Conservation (phyloP, 176 grass and related monocot genomes). For the Ensete ventricosum region DNA sequence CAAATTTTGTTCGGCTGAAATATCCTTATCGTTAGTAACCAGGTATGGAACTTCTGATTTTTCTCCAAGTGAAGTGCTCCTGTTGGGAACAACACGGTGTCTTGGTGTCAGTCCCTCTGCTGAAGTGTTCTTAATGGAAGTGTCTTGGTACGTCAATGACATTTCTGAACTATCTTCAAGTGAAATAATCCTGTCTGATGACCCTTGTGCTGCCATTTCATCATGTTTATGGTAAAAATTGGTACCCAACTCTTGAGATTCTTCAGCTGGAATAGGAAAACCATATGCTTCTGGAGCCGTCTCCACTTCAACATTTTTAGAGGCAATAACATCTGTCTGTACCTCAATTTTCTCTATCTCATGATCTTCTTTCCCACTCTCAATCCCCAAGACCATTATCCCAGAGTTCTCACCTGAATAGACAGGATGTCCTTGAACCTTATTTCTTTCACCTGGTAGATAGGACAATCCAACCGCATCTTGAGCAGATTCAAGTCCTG, state of each 20-base stretch:
- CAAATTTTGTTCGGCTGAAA: neutral
- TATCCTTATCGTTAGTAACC: neutral
- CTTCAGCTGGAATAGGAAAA: neutral
- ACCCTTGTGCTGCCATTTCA: neutral
- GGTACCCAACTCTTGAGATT: neutral
- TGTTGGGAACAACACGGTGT: too few species aligned
- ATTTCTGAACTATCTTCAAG: neutral
- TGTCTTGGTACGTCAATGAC: neutral
- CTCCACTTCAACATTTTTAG: constrained; percentile 3
- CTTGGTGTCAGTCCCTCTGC: too few species aligned
- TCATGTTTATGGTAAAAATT: constrained; percentile 14
- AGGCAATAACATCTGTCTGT: neutral
- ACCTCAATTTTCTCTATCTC: constrained; percentile 5
- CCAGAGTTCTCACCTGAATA: neutral
- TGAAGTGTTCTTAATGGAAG: neutral
- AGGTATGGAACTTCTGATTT: too few species aligned
- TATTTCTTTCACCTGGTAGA: neutral
- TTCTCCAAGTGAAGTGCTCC: too few species aligned
- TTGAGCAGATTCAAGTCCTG: neutral
- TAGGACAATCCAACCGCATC: neutral
- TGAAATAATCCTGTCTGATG: neutral
- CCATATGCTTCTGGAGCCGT: neutral
- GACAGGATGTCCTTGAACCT: neutral
- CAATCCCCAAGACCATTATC: too few species aligned
- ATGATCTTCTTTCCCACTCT: neutral